Evolutionary conservation across 192 early-diverging fungal genomes (phyloP), one percentile per base, ranked within the genome.

Genomic region (Coemansia sp.): DNA sequence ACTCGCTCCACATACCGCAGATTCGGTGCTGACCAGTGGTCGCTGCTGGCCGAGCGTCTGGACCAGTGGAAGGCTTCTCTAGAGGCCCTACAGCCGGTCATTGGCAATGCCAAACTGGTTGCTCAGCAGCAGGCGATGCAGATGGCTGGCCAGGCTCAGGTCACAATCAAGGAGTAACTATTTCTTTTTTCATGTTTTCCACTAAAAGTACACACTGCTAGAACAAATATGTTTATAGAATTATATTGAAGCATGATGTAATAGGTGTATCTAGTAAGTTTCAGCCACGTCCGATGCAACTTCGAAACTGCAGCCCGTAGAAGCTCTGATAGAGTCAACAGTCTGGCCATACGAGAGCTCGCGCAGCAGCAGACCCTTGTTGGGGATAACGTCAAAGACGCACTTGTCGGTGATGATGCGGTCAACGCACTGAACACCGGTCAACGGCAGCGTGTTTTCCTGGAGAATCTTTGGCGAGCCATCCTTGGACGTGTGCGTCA

Each of bases 21-120:
- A 10, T 98, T 98, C 58, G 86, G 84, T 42, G 78, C 73, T 26
- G 84, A 84, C 2, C 89, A 98, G 80, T 98, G 96, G 96, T 34
- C 31, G 8, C 69, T 83, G 21, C 70, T 98, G 61, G 79, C 74
- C 25, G 63, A 79, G 54, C 82, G 84, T 34, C 74, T 98, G 49
- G 84, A 76, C 42, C 83, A 81, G 49, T 97, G 95, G 96, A 90
- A 88, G 68, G 64, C 82, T 54, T 89, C 89, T 26, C 77, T 98
- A 61, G 83, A 84, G 40, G 85, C 90, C 15, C 86, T 95, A 56
- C 79, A 93, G 70, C 82, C 85, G n/a, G 94, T 98, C n/a, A 80
- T 98, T 66, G 82, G 75, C 59, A 93, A 94, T 53, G 93, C 93
- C 54, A 92, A 92, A 74, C 73, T 89, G 61, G 84, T 92, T 25